These are phyloP conservation scores for Scheffersomyces illinoinensis DNA, from an alignment of 1,139 yeast genomes.

Conservation along the genomic window DNA sequence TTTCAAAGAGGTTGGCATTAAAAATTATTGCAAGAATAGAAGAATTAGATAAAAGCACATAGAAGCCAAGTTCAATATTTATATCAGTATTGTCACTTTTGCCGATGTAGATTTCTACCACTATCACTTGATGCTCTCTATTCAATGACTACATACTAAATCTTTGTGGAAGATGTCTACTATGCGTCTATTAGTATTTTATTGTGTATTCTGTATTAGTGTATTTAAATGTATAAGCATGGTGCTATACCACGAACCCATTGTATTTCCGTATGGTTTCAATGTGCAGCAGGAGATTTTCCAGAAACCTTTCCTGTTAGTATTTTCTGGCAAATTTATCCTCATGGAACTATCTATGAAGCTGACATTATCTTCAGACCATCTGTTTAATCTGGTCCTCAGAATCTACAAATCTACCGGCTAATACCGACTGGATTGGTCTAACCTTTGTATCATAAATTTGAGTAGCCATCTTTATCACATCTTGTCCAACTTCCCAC, in stretches of 20 bases:
- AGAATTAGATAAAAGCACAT: not conserved
- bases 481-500: not conserved
- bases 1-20: slow-evolving; percentile 32
- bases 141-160: not conserved
- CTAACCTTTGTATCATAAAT: not conserved
- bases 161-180: not conserved
- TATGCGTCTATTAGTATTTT: not conserved
- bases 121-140: not conserved
- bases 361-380: not conserved
- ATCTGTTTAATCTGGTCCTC: not conserved
- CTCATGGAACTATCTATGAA: too few relatives aligned
- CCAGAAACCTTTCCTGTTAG: not conserved
- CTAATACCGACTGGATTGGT: not conserved
- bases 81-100: too few relatives aligned
- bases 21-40: slow-evolving; percentile 24
- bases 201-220: not conserved
- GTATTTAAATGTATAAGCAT: not conserved
- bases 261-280: not conserved
- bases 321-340: too few relatives aligned
- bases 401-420: not conserved
- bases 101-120: not conserved
- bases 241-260: not conserved
- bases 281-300: not conserved
- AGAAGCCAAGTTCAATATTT: not conserved
- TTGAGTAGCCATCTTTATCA: not conserved